Evolutionary conservation across 805 yeast genomes (phyloP).

Genomic region (Saccharomycopsis sp.): DNA sequence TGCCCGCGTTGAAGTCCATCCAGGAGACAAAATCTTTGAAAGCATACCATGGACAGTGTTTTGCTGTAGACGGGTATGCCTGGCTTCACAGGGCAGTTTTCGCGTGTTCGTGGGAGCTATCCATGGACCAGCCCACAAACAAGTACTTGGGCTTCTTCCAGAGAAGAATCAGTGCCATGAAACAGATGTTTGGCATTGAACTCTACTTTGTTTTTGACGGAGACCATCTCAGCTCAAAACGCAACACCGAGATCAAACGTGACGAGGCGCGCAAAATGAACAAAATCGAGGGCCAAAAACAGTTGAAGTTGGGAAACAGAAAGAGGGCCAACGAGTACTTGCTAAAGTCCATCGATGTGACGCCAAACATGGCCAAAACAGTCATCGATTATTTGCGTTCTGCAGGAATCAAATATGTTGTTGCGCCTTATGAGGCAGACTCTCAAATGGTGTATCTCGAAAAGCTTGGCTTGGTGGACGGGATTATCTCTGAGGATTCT

Average conservation of each 20-base stretch:
- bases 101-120: slow-evolving; percentile 78
- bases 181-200: slow-evolving; percentile 53
- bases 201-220: slow-evolving; percentile 96
- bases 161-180: slow-evolving; percentile 59
- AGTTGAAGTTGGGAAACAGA: slow-evolving; percentile 40
- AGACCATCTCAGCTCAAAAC: slow-evolving; percentile 73
- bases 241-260: slow-evolving; percentile 64
- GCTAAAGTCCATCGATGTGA: slow-evolving; percentile 76
- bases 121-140: slow-evolving; percentile 62
- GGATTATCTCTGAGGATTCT: slow-evolving; percentile 89
- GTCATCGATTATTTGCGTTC: slow-evolving; percentile 64
- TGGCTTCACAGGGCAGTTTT: slow-evolving; percentile 90
- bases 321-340: slow-evolving; percentile 59
- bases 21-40: slow-evolving; percentile 54
- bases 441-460: slow-evolving; percentile 93
- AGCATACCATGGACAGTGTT: slow-evolving; percentile 59
- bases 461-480: slow-evolving; percentile 65
- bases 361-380: slow-evolving; percentile 86
- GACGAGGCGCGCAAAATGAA: slow-evolving; percentile 51
- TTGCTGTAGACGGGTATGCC: slow-evolving; percentile 94
- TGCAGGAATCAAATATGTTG: slow-evolving; percentile 60
- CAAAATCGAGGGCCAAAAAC: slow-evolving; percentile 45
- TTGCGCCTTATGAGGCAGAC: slow-evolving; percentile 98
- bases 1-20: slow-evolving; percentile 71
- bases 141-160: slow-evolving; percentile 64